phyloP scores from a whole-genome alignment of 2,329 filamentous ascomycete genomes.

The Raffaelea deltoideospora region DNA sequence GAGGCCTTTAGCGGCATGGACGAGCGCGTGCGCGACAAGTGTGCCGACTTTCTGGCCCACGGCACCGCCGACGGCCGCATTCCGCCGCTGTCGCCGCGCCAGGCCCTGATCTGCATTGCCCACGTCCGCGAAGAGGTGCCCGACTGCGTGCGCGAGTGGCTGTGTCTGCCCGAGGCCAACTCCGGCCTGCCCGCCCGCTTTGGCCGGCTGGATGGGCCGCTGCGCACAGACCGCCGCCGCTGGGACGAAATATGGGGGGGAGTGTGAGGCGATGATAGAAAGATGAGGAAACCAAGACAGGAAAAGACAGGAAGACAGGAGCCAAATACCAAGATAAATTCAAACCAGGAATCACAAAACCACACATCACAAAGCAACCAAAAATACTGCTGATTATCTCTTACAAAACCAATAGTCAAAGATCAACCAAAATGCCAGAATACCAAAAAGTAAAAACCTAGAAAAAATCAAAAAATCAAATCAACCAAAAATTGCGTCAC shows the following conservation, averaged over 20 bases:
- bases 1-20: slow-evolving; percentile 84
- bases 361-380: too few species aligned
- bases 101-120: slow-evolving; percentile 84
- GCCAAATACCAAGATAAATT: too few species aligned
- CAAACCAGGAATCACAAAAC: too few species aligned
- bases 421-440: too few species aligned
- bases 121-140: slow-evolving; percentile 87
- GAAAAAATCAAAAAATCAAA: neutral
- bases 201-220: slow-evolving; percentile 45
- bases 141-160: slow-evolving; percentile 65
- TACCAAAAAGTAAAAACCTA: too few species aligned
- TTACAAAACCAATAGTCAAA: too few species aligned
- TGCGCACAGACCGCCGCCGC: slow-evolving; percentile 37
- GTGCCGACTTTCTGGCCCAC: slow-evolving; percentile 60
- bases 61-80: slow-evolving; percentile 40
- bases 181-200: slow-evolving; percentile 45
- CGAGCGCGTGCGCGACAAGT: slow-evolving; percentile 68
- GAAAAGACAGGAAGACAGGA: too few species aligned
- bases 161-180: slow-evolving; percentile 68
- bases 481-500: too few species aligned
- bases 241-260: slow-evolving; percentile 54
- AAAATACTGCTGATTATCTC: too few species aligned
- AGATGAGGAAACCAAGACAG: too few species aligned
- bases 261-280: too few species aligned
- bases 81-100: slow-evolving; percentile 47